Evolutionary conservation across 1,139 yeast genomes (phyloP).

Genomic region (Nakaseomyces kungkrabaensis): DNA sequence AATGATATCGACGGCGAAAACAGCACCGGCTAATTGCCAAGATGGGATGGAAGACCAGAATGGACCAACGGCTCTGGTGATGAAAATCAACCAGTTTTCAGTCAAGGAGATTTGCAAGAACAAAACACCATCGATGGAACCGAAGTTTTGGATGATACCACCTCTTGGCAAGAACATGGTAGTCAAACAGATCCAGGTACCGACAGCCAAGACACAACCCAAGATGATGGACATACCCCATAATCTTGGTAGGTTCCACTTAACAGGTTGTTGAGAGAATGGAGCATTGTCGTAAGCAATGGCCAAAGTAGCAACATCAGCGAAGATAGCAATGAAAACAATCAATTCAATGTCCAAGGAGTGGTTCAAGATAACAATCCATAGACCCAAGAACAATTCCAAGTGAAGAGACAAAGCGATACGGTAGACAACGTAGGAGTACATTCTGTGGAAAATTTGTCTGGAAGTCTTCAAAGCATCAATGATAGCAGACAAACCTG

Average conservation of each 20-base stretch:
- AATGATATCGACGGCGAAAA: slow-evolving; percentile 73
- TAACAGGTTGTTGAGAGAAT: slow-evolving; percentile 91
- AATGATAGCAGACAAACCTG: slow-evolving; percentile 90
- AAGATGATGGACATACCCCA: slow-evolving; percentile 91
- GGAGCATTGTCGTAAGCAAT: slow-evolving; percentile 98
- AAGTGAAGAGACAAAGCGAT: slow-evolving; percentile 87
- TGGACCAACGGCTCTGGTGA: slow-evolving; percentile 92
- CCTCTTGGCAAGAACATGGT: slow-evolving; percentile 80
- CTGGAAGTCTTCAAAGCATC: slow-evolving; percentile 91
- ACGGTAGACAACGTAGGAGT: slow-evolving; percentile 93
- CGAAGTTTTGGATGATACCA: slow-evolving; percentile 92
- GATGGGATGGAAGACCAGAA: slow-evolving; percentile 91
- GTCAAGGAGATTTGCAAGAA: slow-evolving; percentile 88
- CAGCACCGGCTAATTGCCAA: slow-evolving; percentile 93
- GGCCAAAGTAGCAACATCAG: slow-evolving; percentile 91
- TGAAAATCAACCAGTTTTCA: slow-evolving; percentile 93
- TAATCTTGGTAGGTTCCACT: slow-evolving; percentile 96
- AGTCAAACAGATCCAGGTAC: slow-evolving; percentile 88
- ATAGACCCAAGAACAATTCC: slow-evolving; percentile 85
- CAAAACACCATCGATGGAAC: slow-evolving; percentile 83
- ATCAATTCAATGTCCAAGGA: slow-evolving; percentile 77
- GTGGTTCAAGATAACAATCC: slow-evolving; percentile 86
- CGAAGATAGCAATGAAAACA: slow-evolving; percentile 91
- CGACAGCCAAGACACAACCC: slow-evolving; percentile 74
- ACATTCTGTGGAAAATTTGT: slow-evolving; percentile 98